phyloP scores from a whole-genome alignment of 768 basidiomycete species.

The Xerocomellus dryophilus region DNA sequence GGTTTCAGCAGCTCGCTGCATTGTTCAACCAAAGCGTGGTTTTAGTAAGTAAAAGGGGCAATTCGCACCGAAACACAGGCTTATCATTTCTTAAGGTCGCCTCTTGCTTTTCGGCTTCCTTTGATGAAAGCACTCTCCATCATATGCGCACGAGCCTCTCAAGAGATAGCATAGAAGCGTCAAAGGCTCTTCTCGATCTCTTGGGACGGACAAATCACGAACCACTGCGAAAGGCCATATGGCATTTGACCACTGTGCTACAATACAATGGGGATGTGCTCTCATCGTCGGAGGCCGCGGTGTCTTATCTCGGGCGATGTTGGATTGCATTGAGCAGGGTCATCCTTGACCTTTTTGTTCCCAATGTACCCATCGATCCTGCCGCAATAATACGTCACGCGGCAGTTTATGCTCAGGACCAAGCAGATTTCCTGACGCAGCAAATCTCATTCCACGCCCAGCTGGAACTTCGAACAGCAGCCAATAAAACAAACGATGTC shows the following conservation, averaged over 20 bases:
- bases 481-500: constrained; percentile 51
- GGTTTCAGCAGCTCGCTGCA: constrained; percentile 41
- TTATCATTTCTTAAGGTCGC: constrained; percentile 36
- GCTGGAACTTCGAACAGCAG: constrained; percentile 55
- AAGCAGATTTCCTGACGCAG: constrained; percentile 38
- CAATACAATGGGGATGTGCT: constrained; percentile 14
- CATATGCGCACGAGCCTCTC: constrained; percentile 7
- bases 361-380: constrained; percentile 85
- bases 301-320: constrained; percentile 39
- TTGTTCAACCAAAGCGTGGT: constrained; percentile 41
- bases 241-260: constrained; percentile 30
- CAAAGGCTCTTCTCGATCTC: constrained; percentile 28
- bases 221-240: constrained; percentile 35
- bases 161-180: constrained; percentile 16
- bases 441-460: constrained; percentile 54
- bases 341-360: constrained; percentile 72
- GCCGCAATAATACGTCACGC: constrained; percentile 57
- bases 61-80: neutral
- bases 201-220: constrained; percentile 34
- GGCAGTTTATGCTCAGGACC: constrained; percentile 41
- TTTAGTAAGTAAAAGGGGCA: constrained; percentile 36
- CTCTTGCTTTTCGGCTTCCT: constrained; percentile 43
- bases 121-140: constrained; percentile 27
- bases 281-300: constrained; percentile 22
- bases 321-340: constrained; percentile 64